Evolutionary conservation across 768 basidiomycete genomes (phyloP).

Genomic region (Mrakia blollopis): DNA sequence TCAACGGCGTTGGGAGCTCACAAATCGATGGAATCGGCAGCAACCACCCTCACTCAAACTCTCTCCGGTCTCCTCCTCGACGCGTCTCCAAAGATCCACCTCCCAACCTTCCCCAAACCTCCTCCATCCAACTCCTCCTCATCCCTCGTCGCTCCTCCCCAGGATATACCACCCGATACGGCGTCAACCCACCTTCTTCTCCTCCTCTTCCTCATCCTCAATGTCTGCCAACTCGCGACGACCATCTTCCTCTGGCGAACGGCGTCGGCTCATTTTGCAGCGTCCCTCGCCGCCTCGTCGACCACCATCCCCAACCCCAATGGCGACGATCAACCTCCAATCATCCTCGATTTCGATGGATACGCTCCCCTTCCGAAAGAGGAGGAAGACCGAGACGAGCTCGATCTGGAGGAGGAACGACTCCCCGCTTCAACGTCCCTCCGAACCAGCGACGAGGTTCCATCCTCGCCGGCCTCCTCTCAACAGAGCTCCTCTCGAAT

Average conservation of each 20-base stretch:
- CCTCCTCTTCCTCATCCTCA: slow-evolving; percentile 56
- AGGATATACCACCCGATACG: slow-evolving; percentile 23
- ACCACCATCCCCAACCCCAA: background rate
- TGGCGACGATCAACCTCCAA: background rate
- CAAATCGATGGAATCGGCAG: slow-evolving; percentile 71
- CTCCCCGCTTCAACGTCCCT: background rate
- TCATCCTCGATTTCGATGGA: background rate
- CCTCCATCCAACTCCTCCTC: slow-evolving; percentile 22
- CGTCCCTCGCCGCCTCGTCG: background rate
- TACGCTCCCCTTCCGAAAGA: background rate
- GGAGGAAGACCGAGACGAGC: slow-evolving; percentile 3
- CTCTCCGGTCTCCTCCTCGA: slow-evolving; percentile 67
- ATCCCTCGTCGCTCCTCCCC: background rate
- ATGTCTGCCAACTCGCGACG: slow-evolving; percentile 55
- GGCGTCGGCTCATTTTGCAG: background rate
- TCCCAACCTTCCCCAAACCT: slow-evolving; percentile 25
- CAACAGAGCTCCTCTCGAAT: background rate
- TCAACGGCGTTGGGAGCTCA: slow-evolving; percentile 73
- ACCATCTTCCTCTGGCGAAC: slow-evolving; percentile 51
- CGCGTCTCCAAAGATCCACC: slow-evolving; percentile 50
- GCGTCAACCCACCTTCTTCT: slow-evolving; percentile 54
- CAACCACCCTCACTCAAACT: slow-evolving; percentile 67
- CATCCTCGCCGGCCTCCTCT: background rate
- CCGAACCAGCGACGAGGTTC: background rate
- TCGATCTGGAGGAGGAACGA: background rate